Evolutionary conservation across 805 yeast genomes (phyloP), one percentile per base, ranked within the genome.

Genomic region (Schwanniomyces sp.): DNA sequence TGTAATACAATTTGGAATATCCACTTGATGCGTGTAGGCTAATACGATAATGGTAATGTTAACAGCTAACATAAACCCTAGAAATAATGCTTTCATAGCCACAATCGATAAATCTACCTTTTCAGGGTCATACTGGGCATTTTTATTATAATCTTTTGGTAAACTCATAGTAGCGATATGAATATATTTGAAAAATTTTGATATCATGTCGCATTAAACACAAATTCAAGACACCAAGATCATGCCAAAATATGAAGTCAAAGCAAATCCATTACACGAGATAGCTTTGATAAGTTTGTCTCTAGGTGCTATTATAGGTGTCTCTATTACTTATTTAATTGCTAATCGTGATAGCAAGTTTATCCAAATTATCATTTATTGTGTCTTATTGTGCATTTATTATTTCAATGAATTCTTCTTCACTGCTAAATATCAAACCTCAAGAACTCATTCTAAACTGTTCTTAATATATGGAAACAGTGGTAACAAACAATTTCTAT

Each of bases 381-480:
- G 54, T n/a, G 26, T 59, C 6, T 45, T 54, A 10, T 47, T 67
- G 50, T 55, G 56, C 7, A 34, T 40, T 4, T 62, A 62, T 50
- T 64, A 63, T 50, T 9, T 55, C 21, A 46, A 46, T 21, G 77
- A 72, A 52, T 71, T 69, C 53, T 18, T 47, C 10, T 46, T 55
- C 42, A 66, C 68, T 11, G 45, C 46, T 28, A 24, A 40, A 41
- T 70, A 59, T 47, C 72, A 62, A 55, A 56, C 63, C 3, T 45
- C 52, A 5, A 59, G 58, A 12, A 61, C 57, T 8, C 52, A 57
- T 9, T 51, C 64, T 7, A 49, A 54, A 36, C 66, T 64, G 60
- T 72, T 71, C 41, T 47, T 72, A 39, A 54, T 72, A 6, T 67
- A 62, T 46, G 70, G 73, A 3, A 70, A 69, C 38, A 48, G 48